A percentile compares a stretch with the other conserved stretches of the same genome.
phyloP scores from a whole-genome alignment of 225 moss, liverwort and hornwort genomes.

The Rhytidiadelphus loreus region DNA sequence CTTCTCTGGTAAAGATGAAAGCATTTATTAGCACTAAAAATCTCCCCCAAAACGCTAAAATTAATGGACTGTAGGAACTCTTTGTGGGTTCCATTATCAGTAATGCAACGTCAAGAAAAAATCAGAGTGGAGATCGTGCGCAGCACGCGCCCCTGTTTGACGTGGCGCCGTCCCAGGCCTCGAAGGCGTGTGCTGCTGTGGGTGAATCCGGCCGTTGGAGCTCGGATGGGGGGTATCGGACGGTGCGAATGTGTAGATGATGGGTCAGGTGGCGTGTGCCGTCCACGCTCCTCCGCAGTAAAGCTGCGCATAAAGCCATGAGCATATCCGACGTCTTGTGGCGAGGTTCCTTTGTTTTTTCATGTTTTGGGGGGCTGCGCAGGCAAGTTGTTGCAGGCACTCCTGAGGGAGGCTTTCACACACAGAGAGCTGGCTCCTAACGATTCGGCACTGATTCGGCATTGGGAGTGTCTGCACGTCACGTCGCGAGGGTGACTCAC shows the following conservation, averaged over 20 bases:
- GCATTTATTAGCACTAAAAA: not conserved
- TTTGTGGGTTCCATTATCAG: not conserved
- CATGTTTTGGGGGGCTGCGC: not conserved
- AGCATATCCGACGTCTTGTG: not conserved
- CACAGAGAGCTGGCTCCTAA: not conserved
- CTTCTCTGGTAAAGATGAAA: too few relatives aligned
- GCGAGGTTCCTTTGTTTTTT: not conserved
- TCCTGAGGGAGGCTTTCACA: not conserved
- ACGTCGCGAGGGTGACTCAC: not conserved
- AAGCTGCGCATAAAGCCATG: not conserved
- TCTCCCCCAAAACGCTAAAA: too few relatives aligned
- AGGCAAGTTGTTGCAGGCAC: not conserved
- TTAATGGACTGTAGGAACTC: not conserved
- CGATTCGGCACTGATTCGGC: too few relatives aligned
- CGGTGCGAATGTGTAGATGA: fast-evolving
- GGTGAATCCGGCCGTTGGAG: not conserved
- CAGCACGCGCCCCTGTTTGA: not conserved
- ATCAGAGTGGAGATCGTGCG: not conserved
- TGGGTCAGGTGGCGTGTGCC: conserved; percentile 2
- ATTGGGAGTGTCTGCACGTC: not conserved
- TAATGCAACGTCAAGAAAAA: not conserved
- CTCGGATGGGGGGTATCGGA: fast-evolving
- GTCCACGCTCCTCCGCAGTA: not conserved
- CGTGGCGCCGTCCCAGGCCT: not conserved
- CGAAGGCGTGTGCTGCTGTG: not conserved